Conservation (phyloP, 306 rosid genomes). For the Sicyos edulis region DNA sequence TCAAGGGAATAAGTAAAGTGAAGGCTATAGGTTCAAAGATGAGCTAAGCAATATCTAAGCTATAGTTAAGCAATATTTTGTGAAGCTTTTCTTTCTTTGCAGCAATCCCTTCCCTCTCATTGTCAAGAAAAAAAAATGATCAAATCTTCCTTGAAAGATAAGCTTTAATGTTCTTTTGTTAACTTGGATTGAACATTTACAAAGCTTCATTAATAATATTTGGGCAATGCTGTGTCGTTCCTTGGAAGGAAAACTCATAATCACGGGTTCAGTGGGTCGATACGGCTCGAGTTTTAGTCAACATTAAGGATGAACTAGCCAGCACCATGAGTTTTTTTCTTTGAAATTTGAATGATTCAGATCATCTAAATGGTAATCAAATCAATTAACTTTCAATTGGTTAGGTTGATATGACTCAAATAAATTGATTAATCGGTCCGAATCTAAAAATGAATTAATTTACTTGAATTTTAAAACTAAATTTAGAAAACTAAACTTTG, state of each 20-base stretch:
- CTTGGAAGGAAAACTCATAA: background rate
- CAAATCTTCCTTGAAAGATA: background rate
- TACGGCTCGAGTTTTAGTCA: background rate
- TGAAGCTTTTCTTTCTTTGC: conserved; percentile 41
- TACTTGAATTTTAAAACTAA: background rate
- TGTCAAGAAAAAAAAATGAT: conserved; percentile 7
- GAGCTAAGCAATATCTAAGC: conserved; percentile 33
- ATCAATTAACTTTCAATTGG: background rate
- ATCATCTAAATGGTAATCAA: background rate
- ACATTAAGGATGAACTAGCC: background rate
- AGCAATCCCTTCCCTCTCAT: conserved; percentile 22
- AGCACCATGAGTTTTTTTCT: background rate
- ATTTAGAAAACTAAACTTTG: background rate
- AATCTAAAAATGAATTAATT: background rate
- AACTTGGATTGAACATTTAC: conserved; percentile 14
- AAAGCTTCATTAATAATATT: conserved; percentile 11
- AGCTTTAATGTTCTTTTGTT: conserved; percentile 14
- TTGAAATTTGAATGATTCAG: background rate
- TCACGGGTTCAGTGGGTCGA: background rate
- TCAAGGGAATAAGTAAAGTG: conserved; percentile 18
- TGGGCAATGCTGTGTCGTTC: conserved; percentile 9
- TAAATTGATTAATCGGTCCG: background rate
- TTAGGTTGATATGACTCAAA: background rate
- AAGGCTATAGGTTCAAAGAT: conserved; percentile 33
- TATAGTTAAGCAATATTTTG: conserved; percentile 33